Evolutionary conservation across 148 eudicot species (phyloP).

Genomic region (Rhododendron vialii): DNA sequence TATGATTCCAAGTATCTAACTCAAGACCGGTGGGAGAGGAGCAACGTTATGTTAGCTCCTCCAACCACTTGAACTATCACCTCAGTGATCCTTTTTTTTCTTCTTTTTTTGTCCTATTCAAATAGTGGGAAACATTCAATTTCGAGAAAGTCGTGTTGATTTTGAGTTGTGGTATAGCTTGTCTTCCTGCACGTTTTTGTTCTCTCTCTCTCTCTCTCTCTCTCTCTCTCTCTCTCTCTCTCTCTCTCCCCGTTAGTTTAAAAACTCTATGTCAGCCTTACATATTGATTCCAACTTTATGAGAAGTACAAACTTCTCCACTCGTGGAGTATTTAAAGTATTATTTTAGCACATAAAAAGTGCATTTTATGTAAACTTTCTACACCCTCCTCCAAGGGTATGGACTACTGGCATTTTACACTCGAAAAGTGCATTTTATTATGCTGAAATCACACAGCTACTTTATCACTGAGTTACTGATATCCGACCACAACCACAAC

Average conservation of each 20-base stretch:
- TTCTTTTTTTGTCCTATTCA: neutral
- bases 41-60: neutral
- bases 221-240: slow-evolving; percentile 1
- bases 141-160: neutral
- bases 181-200: neutral
- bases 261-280: neutral
- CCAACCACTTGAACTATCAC: neutral
- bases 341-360: neutral
- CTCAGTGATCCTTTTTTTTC: no score
- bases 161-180: neutral
- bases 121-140: neutral
- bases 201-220: neutral
- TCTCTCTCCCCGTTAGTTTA: neutral
- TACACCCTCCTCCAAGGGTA: neutral
- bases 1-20: neutral
- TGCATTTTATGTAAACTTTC: neutral
- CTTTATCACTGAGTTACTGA: neutral
- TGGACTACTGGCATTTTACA: neutral
- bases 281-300: neutral
- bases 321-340: neutral
- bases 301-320: neutral
- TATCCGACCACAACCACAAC: neutral
- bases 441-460: neutral
- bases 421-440: neutral
- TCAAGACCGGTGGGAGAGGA: neutral